Evolutionary conservation across 2,329 filamentous ascomycete species (phyloP).

Genomic region (Penicillium palitans): DNA sequence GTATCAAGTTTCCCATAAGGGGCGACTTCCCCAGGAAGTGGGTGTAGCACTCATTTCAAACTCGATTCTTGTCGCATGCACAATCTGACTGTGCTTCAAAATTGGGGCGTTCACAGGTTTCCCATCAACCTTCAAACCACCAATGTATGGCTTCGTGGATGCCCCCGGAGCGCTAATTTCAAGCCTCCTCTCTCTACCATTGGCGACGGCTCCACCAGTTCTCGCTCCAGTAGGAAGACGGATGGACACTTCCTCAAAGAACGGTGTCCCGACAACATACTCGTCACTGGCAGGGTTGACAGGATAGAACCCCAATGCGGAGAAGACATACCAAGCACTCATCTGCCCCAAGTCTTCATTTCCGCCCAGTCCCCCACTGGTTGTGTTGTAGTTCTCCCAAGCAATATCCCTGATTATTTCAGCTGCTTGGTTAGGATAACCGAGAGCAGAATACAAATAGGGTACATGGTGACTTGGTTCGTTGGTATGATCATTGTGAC

Average conservation of each 20-base stretch:
- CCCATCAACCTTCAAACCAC: constrained; percentile 46
- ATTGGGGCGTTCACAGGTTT: constrained; percentile 35
- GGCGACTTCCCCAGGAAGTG: constrained; percentile 34
- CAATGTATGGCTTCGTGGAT: constrained; percentile 44
- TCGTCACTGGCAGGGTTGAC: constrained; percentile 49
- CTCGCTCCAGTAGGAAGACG: constrained; percentile 37
- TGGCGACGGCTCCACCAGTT: constrained; percentile 27
- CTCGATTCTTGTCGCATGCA: constrained; percentile 41
- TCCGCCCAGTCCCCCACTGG: constrained; percentile 48
- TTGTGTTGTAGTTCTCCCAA: constrained; percentile 48
- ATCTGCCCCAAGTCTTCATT: constrained; percentile 55
- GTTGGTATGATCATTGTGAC: constrained; percentile 52
- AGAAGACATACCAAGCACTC: constrained; percentile 54
- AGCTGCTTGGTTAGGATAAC: constrained; percentile 42
- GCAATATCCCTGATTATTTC: constrained; percentile 43
- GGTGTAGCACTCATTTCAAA: constrained; percentile 50
- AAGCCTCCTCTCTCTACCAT: constrained; percentile 28
- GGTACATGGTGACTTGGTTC: constrained; percentile 53
- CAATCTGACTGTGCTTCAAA: constrained; percentile 45
- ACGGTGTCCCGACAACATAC: constrained; percentile 49
- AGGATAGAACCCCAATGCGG: constrained; percentile 51
- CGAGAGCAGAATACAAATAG: constrained; percentile 49
- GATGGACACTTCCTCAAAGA: constrained; percentile 49
- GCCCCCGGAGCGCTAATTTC: constrained; percentile 47
- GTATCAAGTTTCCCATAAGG: constrained; percentile 7